Conservation (phyloP, 78 protist species). For the Guillardia theta region DNA sequence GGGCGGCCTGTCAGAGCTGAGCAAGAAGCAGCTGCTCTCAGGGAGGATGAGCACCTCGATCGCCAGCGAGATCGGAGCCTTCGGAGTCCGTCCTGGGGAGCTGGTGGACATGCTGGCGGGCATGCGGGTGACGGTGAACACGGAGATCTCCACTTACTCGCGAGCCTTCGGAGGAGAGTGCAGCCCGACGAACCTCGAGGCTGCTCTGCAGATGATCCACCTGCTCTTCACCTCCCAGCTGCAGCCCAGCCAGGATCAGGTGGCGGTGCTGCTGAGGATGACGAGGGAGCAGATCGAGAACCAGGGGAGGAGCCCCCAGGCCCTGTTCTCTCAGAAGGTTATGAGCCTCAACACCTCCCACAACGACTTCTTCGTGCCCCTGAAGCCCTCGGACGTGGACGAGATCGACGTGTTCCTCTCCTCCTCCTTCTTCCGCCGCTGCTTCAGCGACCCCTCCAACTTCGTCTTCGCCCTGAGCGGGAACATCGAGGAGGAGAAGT, state of each 20-base stretch:
- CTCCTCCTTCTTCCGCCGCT: constrained; percentile 5
- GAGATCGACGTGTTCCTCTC: not conserved
- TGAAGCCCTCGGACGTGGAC: not conserved
- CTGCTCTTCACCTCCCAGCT: not conserved
- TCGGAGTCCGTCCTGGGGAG: constrained; percentile 21
- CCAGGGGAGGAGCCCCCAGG: not conserved
- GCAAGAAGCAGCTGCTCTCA: not conserved
- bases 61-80: not conserved
- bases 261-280: not conserved
- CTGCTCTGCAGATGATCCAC: constrained; percentile 27
- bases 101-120: constrained; percentile 34
- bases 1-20: not conserved
- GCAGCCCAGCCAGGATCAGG: not conserved
- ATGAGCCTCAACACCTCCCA: not conserved
- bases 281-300: not conserved
- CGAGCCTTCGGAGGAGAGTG: not conserved
- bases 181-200: constrained; percentile 16
- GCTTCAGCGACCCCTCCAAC: not conserved
- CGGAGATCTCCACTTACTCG: not conserved
- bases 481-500: not conserved
- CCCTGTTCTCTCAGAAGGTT: not conserved
- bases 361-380: not conserved
- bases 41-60: not conserved
- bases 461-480: constrained; percentile 15
- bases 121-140: not conserved